Conservation (phyloP, 2,329 filamentous ascomycete species). For the Colletotrichum coccodes region DNA sequence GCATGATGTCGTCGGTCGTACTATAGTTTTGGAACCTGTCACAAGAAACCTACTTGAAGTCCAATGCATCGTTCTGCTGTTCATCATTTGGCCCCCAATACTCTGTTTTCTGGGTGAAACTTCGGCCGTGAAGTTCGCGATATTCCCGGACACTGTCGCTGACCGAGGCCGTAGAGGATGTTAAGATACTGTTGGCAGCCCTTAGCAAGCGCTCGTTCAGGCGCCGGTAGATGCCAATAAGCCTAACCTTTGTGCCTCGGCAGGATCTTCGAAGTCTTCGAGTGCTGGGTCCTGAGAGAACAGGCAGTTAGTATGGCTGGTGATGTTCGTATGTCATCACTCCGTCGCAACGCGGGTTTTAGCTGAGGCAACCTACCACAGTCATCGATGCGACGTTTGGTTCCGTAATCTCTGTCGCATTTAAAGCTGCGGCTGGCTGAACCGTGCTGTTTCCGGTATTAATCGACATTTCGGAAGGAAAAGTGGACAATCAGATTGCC, state of each 20-base stretch:
- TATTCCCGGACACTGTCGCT: constrained; percentile 45
- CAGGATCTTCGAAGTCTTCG: neutral
- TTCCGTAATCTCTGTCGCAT: neutral
- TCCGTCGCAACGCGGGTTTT: rapidly evolving
- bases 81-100: constrained; percentile 39
- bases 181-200: neutral
- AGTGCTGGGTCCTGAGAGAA: neutral
- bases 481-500: neutral
- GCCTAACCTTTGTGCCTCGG: neutral
- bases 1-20: neutral
- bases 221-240: neutral
- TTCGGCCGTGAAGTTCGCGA: constrained; percentile 44
- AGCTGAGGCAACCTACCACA: neutral
- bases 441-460: neutral
- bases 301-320: neutral
- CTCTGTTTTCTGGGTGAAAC: constrained; percentile 39
- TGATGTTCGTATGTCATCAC: too few species aligned
- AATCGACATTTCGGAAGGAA: neutral
- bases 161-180: constrained; percentile 41
- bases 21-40: rapidly evolving
- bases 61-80: constrained; percentile 35
- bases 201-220: neutral
- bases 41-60: constrained; percentile 2
- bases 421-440: neutral
- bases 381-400: neutral